Evolutionary conservation across 257 asterid genomes (phyloP).

Genomic region (Fraxinus pennsylvanica): DNA sequence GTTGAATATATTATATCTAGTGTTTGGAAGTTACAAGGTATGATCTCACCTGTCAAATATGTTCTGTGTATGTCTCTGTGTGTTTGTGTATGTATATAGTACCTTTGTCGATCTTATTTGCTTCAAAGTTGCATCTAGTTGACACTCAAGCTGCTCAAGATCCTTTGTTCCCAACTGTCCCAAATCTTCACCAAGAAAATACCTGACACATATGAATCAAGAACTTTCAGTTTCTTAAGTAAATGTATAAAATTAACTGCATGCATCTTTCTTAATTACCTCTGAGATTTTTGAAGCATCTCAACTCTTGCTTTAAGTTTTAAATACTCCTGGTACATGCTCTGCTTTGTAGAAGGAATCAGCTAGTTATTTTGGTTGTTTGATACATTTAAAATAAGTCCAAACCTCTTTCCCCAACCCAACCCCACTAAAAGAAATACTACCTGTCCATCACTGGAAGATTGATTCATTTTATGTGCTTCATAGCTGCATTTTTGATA

Average conservation of each 20-base stretch:
- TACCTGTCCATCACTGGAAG: slow-evolving; percentile 50
- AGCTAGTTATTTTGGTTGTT: background rate
- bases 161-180: slow-evolving; percentile 44
- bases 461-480: slow-evolving; percentile 40
- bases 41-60: no score
- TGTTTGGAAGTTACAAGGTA: no score
- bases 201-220: slow-evolving; percentile 34
- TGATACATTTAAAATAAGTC: no score
- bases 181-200: slow-evolving; percentile 69
- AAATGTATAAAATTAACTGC: background rate
- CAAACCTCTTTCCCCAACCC: no score
- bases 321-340: slow-evolving; percentile 56
- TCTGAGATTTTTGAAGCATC: slow-evolving; percentile 61
- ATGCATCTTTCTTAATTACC: slow-evolving; percentile 39
- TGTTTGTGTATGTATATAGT: background rate
- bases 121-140: slow-evolving; percentile 54
- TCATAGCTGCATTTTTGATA: slow-evolving; percentile 53
- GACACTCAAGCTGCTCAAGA: slow-evolving; percentile 61
- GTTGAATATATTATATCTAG: no score
- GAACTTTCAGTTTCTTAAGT: background rate
- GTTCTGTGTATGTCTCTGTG: no score
- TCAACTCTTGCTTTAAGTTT: slow-evolving; percentile 64
- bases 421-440: background rate
- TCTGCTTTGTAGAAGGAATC: slow-evolving; percentile 34
- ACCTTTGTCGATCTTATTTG: slow-evolving; percentile 59